These are phyloP conservation scores for Agastache rugosa DNA, from an alignment of 257 asterid species.

Conservation along the genomic window DNA sequence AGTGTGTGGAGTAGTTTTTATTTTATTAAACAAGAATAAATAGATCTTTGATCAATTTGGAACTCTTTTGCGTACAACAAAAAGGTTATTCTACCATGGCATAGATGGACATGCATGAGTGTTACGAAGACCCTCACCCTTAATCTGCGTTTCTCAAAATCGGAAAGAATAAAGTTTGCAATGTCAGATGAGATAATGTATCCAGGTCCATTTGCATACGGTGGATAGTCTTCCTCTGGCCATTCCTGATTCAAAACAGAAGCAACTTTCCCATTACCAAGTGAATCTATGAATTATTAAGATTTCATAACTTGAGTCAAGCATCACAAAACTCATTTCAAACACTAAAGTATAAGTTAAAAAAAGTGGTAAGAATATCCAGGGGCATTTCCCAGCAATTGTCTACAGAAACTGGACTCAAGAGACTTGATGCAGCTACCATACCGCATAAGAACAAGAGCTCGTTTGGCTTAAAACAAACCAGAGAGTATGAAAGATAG, in stretches of 20 bases:
- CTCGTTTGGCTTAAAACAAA: too few species aligned
- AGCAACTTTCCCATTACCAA: background rate
- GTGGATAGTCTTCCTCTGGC: slow-evolving; percentile 97
- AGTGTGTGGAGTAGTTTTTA: too few species aligned
- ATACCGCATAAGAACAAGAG: too few species aligned
- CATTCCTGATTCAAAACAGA: slow-evolving; percentile 61
- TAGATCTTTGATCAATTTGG: background rate
- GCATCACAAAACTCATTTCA: background rate
- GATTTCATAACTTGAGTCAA: slow-evolving; percentile 9
- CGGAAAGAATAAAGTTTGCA: slow-evolving; percentile 71
- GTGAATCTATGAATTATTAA: background rate
- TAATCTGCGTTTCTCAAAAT: slow-evolving; percentile 62
- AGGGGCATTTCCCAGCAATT: too few species aligned
- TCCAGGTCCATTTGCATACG: slow-evolving; percentile 98
- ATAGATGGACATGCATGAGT: background rate
- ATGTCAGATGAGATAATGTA: slow-evolving; percentile 89
- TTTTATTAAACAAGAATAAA: too few species aligned
- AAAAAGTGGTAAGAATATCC: background rate
- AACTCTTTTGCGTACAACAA: background rate
- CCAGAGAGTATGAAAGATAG: background rate
- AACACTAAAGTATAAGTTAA: background rate
- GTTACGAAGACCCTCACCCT: slow-evolving; percentile 54
- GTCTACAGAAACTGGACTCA: too few species aligned
- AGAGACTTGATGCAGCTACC: too few species aligned
- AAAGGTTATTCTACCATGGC: background rate